Conservation (phyloP, 805 yeast species). For the Spathaspora gorwiae region DNA sequence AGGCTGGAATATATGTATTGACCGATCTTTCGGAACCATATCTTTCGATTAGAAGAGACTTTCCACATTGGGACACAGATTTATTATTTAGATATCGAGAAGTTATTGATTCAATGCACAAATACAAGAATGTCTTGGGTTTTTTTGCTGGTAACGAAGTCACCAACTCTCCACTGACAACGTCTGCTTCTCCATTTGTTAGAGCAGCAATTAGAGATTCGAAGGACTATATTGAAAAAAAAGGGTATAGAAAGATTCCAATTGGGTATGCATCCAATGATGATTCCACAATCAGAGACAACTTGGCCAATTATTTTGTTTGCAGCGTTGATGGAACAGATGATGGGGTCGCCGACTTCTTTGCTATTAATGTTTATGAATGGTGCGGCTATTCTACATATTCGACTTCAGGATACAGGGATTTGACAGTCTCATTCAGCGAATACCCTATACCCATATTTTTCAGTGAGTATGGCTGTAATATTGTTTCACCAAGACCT, state of each 20-base stretch:
- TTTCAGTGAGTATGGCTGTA: slow-evolving; percentile 40
- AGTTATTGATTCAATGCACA: slow-evolving; percentile 30
- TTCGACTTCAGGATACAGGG: slow-evolving; percentile 33
- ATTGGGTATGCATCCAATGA: slow-evolving; percentile 40
- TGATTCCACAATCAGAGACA: slow-evolving; percentile 25
- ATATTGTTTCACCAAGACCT: slow-evolving; percentile 30
- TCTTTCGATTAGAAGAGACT: slow-evolving; percentile 25
- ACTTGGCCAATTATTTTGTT: slow-evolving; percentile 26
- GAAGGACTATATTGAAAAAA: slow-evolving; percentile 22
- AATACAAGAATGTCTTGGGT: slow-evolving; percentile 33
- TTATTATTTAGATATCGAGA: slow-evolving; percentile 24
- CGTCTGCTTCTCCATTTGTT: slow-evolving; percentile 30
- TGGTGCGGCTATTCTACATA: slow-evolving; percentile 40
- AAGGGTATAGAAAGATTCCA: slow-evolving; percentile 30
- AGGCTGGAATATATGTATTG: slow-evolving; percentile 32
- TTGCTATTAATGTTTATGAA: slow-evolving; percentile 36
- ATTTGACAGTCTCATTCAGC: slow-evolving; percentile 26
- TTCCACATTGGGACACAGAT: slow-evolving; percentile 33
- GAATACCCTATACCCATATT: slow-evolving; percentile 32
- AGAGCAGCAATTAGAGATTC: slow-evolving; percentile 33
- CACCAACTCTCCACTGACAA: slow-evolving; percentile 20
- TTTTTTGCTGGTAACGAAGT: slow-evolving; percentile 42
- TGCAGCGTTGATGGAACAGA: slow-evolving; percentile 19
- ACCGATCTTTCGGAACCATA: slow-evolving; percentile 35
- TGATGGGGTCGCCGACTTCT: slow-evolving; percentile 23